Conservation (phyloP, 768 basidiomycete species). For the Suillus fuscotomentosus region DNA sequence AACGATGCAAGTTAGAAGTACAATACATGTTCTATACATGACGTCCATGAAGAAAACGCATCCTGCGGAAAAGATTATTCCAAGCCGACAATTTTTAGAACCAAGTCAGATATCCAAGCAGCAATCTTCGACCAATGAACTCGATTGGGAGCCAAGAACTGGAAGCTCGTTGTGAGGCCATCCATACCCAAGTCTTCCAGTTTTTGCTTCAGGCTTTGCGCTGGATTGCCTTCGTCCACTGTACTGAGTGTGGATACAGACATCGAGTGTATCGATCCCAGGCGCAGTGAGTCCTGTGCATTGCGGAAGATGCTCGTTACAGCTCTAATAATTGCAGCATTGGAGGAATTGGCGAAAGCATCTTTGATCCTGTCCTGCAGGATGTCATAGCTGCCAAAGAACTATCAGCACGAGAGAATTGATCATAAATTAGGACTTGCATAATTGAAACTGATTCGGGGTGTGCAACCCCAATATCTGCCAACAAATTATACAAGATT, state of each 20-base stretch:
- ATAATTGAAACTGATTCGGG: slow-evolving; percentile 72
- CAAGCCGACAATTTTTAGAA: slow-evolving; percentile 48
- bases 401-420: slow-evolving; percentile 7
- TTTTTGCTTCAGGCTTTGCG: slow-evolving; percentile 46
- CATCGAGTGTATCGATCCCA: slow-evolving; percentile 39
- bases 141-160: slow-evolving; percentile 59
- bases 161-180: slow-evolving; percentile 70
- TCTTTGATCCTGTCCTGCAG: slow-evolving; percentile 75
- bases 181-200: slow-evolving; percentile 74
- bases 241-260: slow-evolving; percentile 68
- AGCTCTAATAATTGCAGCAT: slow-evolving; percentile 64
- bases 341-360: slow-evolving; percentile 68
- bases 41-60: slow-evolving; percentile 5
- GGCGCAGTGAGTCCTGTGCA: slow-evolving; percentile 52
- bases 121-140: slow-evolving; percentile 63
- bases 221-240: slow-evolving; percentile 49
- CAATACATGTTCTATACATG: slow-evolving; percentile 19
- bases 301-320: slow-evolving; percentile 77
- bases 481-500: slow-evolving; percentile 73
- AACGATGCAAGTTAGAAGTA: slow-evolving; percentile 10
- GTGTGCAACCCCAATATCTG: slow-evolving; percentile 63
- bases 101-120: slow-evolving; percentile 70
- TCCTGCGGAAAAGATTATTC: slow-evolving; percentile 16
- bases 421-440: slow-evolving; percentile 45
- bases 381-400: slow-evolving; percentile 59